Evolutionary conservation across 1,284 basidiomycete species (phyloP).

Genomic region (Coriolopsis trogii): DNA sequence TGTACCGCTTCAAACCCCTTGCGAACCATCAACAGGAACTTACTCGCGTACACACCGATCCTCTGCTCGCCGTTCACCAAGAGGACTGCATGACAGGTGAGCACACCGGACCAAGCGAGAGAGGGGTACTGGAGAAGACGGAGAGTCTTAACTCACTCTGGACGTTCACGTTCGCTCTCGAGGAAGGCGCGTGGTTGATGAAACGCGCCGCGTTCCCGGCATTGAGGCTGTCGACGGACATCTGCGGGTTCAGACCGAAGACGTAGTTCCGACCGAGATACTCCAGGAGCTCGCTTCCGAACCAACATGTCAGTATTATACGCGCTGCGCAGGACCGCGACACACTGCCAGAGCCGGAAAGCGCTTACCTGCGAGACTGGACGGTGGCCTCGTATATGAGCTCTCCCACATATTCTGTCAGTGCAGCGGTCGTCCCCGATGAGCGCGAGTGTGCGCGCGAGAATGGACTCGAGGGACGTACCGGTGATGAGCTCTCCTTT

Average conservation of each 20-base stretch:
- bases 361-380: constrained; percentile 32
- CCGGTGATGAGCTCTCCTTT: constrained; percentile 51
- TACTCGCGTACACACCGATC: constrained; percentile 50
- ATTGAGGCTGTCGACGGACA: constrained; percentile 48
- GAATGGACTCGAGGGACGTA: constrained; percentile 20
- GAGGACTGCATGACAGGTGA: constrained; percentile 12
- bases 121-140: neutral
- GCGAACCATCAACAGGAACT: constrained; percentile 19
- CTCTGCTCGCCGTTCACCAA: constrained; percentile 53
- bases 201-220: constrained; percentile 58
- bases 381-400: constrained; percentile 46
- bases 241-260: constrained; percentile 38
- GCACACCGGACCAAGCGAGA: neutral
- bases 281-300: constrained; percentile 28
- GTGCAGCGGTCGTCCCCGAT: neutral
- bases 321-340: no score
- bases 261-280: constrained; percentile 50
- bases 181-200: constrained; percentile 48
- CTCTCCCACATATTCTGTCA: constrained; percentile 63
- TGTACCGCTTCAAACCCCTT: neutral
- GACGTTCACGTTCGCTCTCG: constrained; percentile 44
- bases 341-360: neutral
- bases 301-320: neutral
- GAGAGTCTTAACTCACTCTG: constrained; percentile 35
- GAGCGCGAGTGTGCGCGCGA: neutral